Percentiles rank a stretch among this genome's conserved stretches.
Conservation (phyloP, 371 early-diverging fungal species). For the Mortierella sp. region DNA sequence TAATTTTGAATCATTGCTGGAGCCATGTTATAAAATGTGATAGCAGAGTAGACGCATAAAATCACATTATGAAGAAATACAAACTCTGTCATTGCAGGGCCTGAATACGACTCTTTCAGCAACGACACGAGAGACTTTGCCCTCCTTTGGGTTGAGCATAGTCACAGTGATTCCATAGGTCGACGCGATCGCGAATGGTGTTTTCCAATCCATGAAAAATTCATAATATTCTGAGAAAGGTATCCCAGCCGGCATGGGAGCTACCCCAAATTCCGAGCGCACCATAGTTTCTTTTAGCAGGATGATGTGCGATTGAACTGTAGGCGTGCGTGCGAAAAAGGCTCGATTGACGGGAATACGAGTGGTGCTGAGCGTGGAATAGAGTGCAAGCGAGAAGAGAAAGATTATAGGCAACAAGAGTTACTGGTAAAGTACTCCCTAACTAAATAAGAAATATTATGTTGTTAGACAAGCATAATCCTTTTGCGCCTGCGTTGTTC, state of each 20-base stretch:
- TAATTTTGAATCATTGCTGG: conserved; percentile 66
- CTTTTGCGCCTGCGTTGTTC: no score
- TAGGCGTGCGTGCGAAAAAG: no score
- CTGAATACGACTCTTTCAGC: conserved; percentile 59
- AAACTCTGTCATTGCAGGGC: conserved; percentile 73
- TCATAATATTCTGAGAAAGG: conserved; percentile 75
- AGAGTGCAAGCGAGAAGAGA: no score
- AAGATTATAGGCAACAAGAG: no score
- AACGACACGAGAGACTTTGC: conserved; percentile 66
- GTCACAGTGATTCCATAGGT: conserved; percentile 65
- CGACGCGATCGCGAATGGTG: conserved; percentile 72
- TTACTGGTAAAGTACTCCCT: no score
- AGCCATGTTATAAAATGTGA: conserved; percentile 76
- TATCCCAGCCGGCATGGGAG: conserved; percentile 60
- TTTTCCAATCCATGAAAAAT: conserved; percentile 82
- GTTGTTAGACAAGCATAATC: no score
- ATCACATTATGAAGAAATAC: conserved; percentile 82
- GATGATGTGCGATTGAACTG: no score
- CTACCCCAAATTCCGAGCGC: neutral
- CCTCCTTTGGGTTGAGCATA: conserved; percentile 71
- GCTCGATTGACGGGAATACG: no score
- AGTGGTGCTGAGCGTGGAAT: no score
- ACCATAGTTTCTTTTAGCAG: no score
- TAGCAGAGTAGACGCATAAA: conserved; percentile 77
- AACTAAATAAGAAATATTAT: no score